These are phyloP conservation scores for Pontederia paniculata DNA, from an alignment of 176 grass and related monocot genomes.

Conservation along the genomic window DNA sequence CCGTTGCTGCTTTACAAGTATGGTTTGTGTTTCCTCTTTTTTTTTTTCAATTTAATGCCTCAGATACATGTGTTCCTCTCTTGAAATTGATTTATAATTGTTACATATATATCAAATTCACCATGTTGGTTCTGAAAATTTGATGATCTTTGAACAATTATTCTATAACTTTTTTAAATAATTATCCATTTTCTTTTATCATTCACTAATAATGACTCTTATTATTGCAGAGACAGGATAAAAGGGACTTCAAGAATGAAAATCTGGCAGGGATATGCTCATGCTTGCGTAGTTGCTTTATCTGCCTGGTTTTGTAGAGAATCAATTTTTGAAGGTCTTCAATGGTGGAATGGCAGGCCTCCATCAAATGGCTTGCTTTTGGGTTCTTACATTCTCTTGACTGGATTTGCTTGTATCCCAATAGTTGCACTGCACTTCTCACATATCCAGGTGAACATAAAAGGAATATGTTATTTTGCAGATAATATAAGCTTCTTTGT, in stretches of 20 bases:
- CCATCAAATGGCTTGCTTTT: slow-evolving; percentile 87
- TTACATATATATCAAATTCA: neutral
- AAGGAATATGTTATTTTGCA: slow-evolving; percentile 3
- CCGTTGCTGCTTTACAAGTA: slow-evolving; percentile 98
- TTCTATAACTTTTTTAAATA: neutral
- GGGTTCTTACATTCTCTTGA: slow-evolving; percentile 75
- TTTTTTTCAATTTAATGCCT: neutral
- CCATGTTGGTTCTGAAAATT: neutral
- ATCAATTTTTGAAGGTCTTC: slow-evolving; percentile 95
- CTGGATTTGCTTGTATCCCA: slow-evolving; percentile 68
- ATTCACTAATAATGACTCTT: slow-evolving; percentile 1
- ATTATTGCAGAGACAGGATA: slow-evolving; percentile 52
- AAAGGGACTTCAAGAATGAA: slow-evolving; percentile 94
- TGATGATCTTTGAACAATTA: too few species aligned
- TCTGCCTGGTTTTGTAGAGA: slow-evolving; percentile 85
- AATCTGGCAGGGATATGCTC: slow-evolving; percentile 76
- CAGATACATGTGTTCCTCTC: too few species aligned
- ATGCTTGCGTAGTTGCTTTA: slow-evolving; percentile 74
- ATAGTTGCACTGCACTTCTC: slow-evolving; percentile 82
- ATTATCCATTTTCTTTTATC: neutral
- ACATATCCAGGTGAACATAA: slow-evolving; percentile 62
- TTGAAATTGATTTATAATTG: too few species aligned
- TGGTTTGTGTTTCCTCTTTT: slow-evolving; percentile 1
- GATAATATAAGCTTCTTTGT: neutral
- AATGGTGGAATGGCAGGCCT: slow-evolving; percentile 91